These are phyloP conservation scores for Ophiostoma triangulosporum DNA, from an alignment of 2,329 filamentous ascomycete species.

Conservation along the genomic window DNA sequence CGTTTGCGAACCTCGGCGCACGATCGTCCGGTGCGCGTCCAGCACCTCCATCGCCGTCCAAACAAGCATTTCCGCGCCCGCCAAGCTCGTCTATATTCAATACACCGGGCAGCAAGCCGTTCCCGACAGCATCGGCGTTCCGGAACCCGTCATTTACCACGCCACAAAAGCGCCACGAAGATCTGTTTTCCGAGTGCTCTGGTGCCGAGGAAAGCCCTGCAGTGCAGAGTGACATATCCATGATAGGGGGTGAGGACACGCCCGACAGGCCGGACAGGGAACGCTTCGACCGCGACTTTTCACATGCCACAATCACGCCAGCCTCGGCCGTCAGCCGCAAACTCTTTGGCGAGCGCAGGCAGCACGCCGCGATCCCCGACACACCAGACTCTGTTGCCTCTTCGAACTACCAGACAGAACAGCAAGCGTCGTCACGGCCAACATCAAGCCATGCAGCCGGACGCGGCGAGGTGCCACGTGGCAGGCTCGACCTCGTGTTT, in stretches of 20 bases:
- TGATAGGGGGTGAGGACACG: conserved; percentile 36
- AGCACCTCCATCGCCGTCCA: conserved; percentile 16
- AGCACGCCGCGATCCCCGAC: neutral
- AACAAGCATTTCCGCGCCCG: conserved; percentile 22
- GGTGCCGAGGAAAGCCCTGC: conserved; percentile 48
- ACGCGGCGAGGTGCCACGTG: conserved; percentile 48
- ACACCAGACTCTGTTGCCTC: neutral
- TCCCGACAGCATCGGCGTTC: conserved; percentile 39
- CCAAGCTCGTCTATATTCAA: conserved; percentile 34
- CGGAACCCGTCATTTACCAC: conserved; percentile 53
- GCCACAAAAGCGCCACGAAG: conserved; percentile 43
- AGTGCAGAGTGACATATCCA: conserved; percentile 39
- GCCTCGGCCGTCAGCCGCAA: conserved; percentile 23
- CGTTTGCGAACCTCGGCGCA: conserved; percentile 14
- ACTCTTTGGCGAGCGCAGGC: conserved; percentile 8
- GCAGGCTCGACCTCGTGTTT: conserved; percentile 25
- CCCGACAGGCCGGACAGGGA: conserved; percentile 41
- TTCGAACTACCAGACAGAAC: neutral
- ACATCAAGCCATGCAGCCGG: conserved; percentile 35
- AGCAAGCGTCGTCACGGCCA: neutral
- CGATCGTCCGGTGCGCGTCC: neutral
- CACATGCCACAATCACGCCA: conserved; percentile 33
- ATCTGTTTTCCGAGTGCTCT: conserved; percentile 40
- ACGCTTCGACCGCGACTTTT: conserved; percentile 25
- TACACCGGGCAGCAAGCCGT: conserved; percentile 27